Conservation (phyloP, 352 stramenopile species). For the Globisporangium radiosum region DNA sequence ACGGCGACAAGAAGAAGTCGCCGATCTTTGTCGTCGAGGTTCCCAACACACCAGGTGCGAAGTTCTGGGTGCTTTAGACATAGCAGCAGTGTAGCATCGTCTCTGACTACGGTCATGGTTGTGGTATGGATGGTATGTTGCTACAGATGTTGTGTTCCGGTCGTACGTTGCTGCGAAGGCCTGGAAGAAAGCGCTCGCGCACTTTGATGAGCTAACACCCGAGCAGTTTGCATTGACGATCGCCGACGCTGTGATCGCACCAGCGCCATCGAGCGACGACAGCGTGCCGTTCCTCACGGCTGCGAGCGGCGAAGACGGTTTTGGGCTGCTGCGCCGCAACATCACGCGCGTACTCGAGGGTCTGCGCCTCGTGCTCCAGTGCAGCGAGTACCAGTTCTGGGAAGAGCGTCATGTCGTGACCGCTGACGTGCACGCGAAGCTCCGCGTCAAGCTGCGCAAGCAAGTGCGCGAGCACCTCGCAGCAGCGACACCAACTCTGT, state of each 20-base stretch:
- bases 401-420: slow-evolving; percentile 67
- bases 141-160: slow-evolving; percentile 62
- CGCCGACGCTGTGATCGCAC: slow-evolving; percentile 14
- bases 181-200: slow-evolving; percentile 72
- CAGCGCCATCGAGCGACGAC: neutral
- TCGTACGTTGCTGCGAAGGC: slow-evolving; percentile 74
- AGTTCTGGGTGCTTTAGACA: no score
- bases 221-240: slow-evolving; percentile 40
- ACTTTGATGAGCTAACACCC: slow-evolving; percentile 54
- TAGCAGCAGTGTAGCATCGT: neutral
- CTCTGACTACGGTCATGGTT: neutral
- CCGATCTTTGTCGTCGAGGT: slow-evolving; percentile 75
- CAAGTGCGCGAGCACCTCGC: slow-evolving; percentile 48
- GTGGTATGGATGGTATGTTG: neutral
- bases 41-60: slow-evolving; percentile 40
- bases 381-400: slow-evolving; percentile 80
- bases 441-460: slow-evolving; percentile 44
- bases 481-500: slow-evolving; percentile 13
- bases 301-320: slow-evolving; percentile 63
- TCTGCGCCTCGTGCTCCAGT: slow-evolving; percentile 51
- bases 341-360: slow-evolving; percentile 73
- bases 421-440: slow-evolving; percentile 48
- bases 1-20: slow-evolving; percentile 72
- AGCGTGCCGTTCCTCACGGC: slow-evolving; percentile 37
- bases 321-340: slow-evolving; percentile 67